Base-by-base conservation (phyloP, 2,329 filamentous ascomycete genomes). In the Fusarium irregulare region DNA sequence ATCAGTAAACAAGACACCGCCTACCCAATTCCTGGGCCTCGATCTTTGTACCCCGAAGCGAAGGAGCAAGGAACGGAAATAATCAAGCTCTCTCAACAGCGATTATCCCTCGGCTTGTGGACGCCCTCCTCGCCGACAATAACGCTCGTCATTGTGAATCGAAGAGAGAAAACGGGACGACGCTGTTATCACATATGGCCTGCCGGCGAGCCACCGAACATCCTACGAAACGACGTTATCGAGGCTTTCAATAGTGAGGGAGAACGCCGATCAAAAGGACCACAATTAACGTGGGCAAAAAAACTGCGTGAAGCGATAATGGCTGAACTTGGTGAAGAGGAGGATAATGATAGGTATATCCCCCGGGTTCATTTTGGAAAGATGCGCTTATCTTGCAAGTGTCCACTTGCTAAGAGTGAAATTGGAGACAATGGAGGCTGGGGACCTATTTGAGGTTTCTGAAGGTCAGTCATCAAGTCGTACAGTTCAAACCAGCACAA, bases 131-230 rank as follows among this genome's bases (percentile, higher is more conserved):
- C 45, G 18, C 45, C 45, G 3, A 47, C 7, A 14, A 30, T 47
- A 4, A 21, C 9, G 2, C 25, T 47, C 3, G 45, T 47, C n/a
- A 10, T 6, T 4, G 12, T 20, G 0, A 7, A 14, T 20, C 10
- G 7, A 2, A 28, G 2, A 2, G 9, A 10, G 6, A 8, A 8
- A 28, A 3, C 4, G 6, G 13, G 6, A 2, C 8, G 8, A 14
- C 7, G 18, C 18, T 47, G n/a, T 3, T 4, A 10, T 21, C 13
- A 30, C 28, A 11, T 16, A 16, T 30, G 45, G 45, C 45, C 45
- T 28, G 3, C 20, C 7, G 45, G 13, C 13, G 28, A 6, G 2
- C n/a, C n/a, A 6, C 23, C 44, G 13, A 6, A 9, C 6, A 37
- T 25, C 16, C 2, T 3, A 4, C 4, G 12, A 8, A 2, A 23